These are phyloP conservation scores for Trametes polyzona DNA, from an alignment of 1,284 basidiomycete genomes.

Conservation along the genomic window DNA sequence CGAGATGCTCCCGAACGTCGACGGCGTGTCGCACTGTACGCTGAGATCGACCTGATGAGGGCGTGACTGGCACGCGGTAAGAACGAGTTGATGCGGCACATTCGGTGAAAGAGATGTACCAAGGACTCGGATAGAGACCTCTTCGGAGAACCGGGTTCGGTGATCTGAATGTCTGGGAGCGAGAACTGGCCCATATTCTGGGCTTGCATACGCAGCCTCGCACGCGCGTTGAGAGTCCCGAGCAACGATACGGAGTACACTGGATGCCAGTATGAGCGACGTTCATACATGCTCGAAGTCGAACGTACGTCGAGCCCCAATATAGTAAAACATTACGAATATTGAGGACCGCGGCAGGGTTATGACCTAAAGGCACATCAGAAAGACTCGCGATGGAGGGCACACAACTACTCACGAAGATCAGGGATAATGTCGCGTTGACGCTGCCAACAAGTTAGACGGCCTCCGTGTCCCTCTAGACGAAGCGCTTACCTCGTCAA, in stretches of 20 bases:
- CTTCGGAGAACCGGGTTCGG: background rate
- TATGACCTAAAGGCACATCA: background rate
- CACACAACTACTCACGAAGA: constrained; percentile 11
- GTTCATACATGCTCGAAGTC: background rate
- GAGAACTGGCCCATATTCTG: constrained; percentile 14
- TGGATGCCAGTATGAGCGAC: background rate
- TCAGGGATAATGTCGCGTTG: constrained; percentile 11
- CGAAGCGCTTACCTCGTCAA: constrained; percentile 13
- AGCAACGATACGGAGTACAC: constrained; percentile 19
- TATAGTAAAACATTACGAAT: constrained; percentile 24
- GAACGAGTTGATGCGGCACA: no score
- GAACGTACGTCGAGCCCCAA: constrained; percentile 17
- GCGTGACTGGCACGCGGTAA: background rate
- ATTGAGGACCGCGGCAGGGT: constrained; percentile 6
- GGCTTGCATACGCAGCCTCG: constrained; percentile 8
- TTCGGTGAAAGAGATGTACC: background rate
- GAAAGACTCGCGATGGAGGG: no score
- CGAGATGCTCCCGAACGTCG: constrained; percentile 9
- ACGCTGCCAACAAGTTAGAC: background rate
- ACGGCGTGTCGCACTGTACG: constrained; percentile 15
- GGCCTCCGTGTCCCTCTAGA: background rate
- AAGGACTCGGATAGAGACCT: background rate
- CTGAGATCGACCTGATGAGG: constrained; percentile 8
- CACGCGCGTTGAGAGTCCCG: constrained; percentile 14
- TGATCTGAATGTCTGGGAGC: constrained; percentile 10